Evolutionary conservation across 805 yeast genomes (phyloP).

Genomic region (Metahyphopichia silvanorum): DNA sequence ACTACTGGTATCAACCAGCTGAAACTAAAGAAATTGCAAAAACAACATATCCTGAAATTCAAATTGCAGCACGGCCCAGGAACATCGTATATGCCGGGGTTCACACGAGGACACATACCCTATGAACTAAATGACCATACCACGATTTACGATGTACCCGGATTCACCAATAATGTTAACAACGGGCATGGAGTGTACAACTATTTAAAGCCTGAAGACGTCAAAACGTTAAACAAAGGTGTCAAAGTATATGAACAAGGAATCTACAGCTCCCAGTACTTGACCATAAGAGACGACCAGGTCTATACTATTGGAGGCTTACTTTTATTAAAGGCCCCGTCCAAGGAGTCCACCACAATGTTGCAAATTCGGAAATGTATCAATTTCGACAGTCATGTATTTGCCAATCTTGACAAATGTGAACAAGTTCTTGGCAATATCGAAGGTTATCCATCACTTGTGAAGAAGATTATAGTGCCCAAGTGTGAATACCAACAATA

Average conservation of each 20-base stretch:
- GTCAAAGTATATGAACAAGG: slow-evolving; percentile 26
- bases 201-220: slow-evolving; percentile 16
- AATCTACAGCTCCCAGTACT: slow-evolving; percentile 24
- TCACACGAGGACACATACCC: slow-evolving; percentile 54
- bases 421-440: slow-evolving; percentile 11
- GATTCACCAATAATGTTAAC: slow-evolving; percentile 25
- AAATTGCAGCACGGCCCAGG: slow-evolving; percentile 42
- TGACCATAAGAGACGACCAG: slow-evolving; percentile 41
- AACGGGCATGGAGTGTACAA: slow-evolving; percentile 28
- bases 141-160: slow-evolving; percentile 46
- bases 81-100: slow-evolving; percentile 59
- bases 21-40: not conserved
- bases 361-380: slow-evolving; percentile 46
- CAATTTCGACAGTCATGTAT: slow-evolving; percentile 37
- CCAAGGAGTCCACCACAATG: slow-evolving; percentile 28
- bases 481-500: slow-evolving; percentile 29
- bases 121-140: slow-evolving; percentile 25
- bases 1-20: slow-evolving; percentile 5
- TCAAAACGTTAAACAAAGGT: slow-evolving; percentile 29
- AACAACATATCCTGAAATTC: slow-evolving; percentile 9
- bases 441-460: slow-evolving; percentile 11
- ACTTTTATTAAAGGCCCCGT: slow-evolving; percentile 55
- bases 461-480: slow-evolving; percentile 11
- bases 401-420: slow-evolving; percentile 28
- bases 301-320: slow-evolving; percentile 59